Evolutionary conservation across 2,329 filamentous ascomycete genomes (phyloP).

Genomic region (Aspergillus sp.): DNA sequence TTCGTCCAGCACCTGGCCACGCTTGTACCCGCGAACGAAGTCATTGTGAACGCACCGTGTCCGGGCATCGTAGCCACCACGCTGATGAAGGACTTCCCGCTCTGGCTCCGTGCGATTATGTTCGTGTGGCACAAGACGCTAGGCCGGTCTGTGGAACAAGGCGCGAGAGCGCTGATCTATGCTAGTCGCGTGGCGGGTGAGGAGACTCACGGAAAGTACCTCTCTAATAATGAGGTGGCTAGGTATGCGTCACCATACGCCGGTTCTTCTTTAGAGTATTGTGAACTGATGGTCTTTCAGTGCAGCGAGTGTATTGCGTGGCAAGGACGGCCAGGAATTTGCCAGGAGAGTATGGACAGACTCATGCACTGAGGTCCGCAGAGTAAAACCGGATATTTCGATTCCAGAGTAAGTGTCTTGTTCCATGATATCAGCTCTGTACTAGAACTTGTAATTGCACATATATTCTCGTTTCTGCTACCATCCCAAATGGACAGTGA

Average conservation of each 20-base stretch:
- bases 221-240: constrained; percentile 3
- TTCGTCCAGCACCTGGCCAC: constrained; percentile 14
- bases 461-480: not conserved
- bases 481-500: not conserved
- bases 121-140: constrained; percentile 3
- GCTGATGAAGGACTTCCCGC: constrained; percentile 5
- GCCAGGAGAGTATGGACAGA: not conserved
- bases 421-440: not conserved
- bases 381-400: not conserved
- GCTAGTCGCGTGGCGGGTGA: constrained; percentile 5
- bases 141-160: constrained; percentile 3
- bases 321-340: not conserved
- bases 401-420: not conserved
- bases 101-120: constrained; percentile 10
- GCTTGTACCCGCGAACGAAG: constrained; percentile 7
- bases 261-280: not conserved
- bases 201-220: constrained; percentile 16
- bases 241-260: not conserved
- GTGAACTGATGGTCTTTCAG: not conserved
- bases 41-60: constrained; percentile 19
- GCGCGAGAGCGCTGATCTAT: constrained; percentile 10
- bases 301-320: not conserved
- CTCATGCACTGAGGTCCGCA: not conserved
- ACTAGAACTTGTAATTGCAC: not conserved
- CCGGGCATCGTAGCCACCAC: constrained; percentile 14